A percentile compares a stretch with the other conserved stretches of the same genome.
phyloP scores from a whole-genome alignment of 169 alveolate genomes.

The Eimeria zaria region DNA sequence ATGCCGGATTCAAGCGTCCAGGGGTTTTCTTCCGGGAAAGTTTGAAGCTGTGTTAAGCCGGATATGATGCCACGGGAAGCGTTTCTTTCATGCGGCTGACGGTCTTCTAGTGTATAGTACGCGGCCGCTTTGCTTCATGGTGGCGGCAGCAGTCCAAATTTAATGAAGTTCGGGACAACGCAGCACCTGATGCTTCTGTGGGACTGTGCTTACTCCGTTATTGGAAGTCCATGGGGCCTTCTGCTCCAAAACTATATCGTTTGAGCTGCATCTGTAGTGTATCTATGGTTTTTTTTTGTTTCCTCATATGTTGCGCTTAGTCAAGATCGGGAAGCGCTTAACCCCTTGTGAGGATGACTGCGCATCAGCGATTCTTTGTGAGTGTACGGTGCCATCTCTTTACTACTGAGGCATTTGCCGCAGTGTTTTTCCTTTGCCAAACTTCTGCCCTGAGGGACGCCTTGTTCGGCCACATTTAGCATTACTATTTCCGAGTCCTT shows the following conservation, averaged over 20 bases:
- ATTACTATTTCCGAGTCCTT: not conserved
- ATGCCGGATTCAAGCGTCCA: not conserved
- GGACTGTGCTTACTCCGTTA: not conserved
- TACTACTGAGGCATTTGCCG: not conserved
- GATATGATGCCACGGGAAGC: not conserved
- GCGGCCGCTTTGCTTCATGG: not conserved
- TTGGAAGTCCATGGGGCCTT: not conserved
- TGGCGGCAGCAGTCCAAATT: not conserved
- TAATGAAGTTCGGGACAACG: not conserved
- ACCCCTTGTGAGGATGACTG: not conserved
- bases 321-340: not conserved
- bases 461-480: not conserved
- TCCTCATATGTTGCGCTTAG: not conserved
- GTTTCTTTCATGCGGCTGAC: not conserved
- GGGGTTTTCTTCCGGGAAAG: not conserved
- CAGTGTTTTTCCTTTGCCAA: not conserved
- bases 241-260: too few relatives aligned
- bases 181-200: not conserved
- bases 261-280: not conserved
- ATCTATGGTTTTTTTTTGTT: conserved; percentile 2
- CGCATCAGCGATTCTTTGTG: not conserved
- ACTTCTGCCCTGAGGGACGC: not conserved
- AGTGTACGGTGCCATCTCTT: not conserved
- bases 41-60: not conserved
- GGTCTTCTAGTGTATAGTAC: not conserved